Evolutionary conservation across 345 rosid genomes (phyloP).

Genomic region (Salix suchowensis): DNA sequence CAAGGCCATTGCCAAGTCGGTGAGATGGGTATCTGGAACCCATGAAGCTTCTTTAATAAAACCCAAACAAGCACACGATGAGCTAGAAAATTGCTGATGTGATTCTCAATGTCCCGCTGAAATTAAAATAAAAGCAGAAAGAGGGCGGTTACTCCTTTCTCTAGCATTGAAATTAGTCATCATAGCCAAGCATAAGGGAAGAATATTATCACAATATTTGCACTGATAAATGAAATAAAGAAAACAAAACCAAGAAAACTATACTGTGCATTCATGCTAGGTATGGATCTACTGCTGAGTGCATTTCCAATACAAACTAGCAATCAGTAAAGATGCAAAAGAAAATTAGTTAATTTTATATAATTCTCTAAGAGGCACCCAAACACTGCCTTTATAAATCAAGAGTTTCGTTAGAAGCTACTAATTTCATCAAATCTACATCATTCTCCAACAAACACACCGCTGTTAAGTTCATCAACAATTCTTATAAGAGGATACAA

Average conservation of each 20-base stretch:
- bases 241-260: not conserved
- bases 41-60: slow-evolving; percentile 8
- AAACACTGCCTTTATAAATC: not conserved
- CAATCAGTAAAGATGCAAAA: not conserved
- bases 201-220: not conserved
- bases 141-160: not conserved
- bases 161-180: not conserved
- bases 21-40: slow-evolving; percentile 91
- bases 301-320: not conserved
- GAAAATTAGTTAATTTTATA: not conserved
- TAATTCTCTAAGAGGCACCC: not conserved
- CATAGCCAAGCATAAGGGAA: not conserved
- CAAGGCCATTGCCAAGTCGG: slow-evolving; percentile 83
- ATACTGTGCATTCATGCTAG: not conserved
- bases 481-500: not conserved
- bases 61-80: not conserved
- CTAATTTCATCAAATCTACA: not conserved
- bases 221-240: not conserved
- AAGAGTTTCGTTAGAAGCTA: not conserved
- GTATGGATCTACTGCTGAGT: not conserved
- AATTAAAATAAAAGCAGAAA: not conserved
- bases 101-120: not conserved
- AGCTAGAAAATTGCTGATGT: not conserved
- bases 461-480: not conserved
- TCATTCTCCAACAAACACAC: not conserved